These are phyloP conservation scores for Fusarium drepaniforme DNA, from an alignment of 2,329 filamentous ascomycete species.

Conservation along the genomic window DNA sequence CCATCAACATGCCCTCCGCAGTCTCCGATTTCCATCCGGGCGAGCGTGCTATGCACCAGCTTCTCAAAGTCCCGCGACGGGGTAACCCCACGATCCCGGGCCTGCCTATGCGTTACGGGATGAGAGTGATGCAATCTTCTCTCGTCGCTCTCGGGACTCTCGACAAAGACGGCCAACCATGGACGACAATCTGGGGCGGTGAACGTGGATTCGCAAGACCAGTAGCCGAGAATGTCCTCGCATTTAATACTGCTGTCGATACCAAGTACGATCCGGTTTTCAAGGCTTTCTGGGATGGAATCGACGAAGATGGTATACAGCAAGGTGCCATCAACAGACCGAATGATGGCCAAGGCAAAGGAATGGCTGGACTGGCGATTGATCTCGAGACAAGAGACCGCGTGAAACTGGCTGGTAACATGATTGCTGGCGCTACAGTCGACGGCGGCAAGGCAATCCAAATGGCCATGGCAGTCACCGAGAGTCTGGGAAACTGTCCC, in stretches of 20 bases:
- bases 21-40: slow-evolving; percentile 70
- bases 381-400: slow-evolving; percentile 68
- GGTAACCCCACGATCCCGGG: slow-evolving; percentile 77
- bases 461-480: slow-evolving; percentile 76
- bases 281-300: slow-evolving; percentile 67
- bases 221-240: slow-evolving; percentile 73
- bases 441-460: slow-evolving; percentile 54
- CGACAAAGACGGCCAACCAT: slow-evolving; percentile 74
- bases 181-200: slow-evolving; percentile 86
- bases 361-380: slow-evolving; percentile 67
- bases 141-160: slow-evolving; percentile 81
- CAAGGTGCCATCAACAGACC: slow-evolving; percentile 49
- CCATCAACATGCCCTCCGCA: slow-evolving; percentile 44
- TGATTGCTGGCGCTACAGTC: slow-evolving; percentile 73
- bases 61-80: slow-evolving; percentile 67
- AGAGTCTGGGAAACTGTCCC: slow-evolving; percentile 85
- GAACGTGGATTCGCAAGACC: slow-evolving; percentile 74
- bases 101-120: slow-evolving; percentile 71
- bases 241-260: slow-evolving; percentile 72
- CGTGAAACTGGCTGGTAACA: slow-evolving; percentile 79
- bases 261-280: slow-evolving; percentile 77
- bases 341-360: slow-evolving; percentile 54
- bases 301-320: slow-evolving; percentile 54
- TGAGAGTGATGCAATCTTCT: slow-evolving; percentile 71
- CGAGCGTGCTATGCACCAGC: slow-evolving; percentile 73